Base-by-base conservation (phyloP, 352 stramenopile species). In the Globisporangium cylindrosporum region DNA sequence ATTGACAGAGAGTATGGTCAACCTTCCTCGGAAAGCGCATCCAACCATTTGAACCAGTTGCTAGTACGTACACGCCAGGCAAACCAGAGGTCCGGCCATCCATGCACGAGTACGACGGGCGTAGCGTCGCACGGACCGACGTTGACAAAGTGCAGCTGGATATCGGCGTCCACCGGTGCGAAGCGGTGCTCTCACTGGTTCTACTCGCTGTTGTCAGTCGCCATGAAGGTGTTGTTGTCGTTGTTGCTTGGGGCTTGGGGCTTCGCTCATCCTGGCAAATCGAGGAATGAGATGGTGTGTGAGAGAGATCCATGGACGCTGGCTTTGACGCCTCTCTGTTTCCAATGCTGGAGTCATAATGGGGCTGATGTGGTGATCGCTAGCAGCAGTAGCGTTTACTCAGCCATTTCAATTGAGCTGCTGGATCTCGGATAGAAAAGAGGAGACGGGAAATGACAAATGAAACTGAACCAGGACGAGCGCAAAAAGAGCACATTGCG, bases 51-150 rank as follows among this genome's bases (percentile, higher is more conserved):
- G 34, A 41, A 22, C 4, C 9, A 27, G 36, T 41, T 32, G 64
- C 78, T 12, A 41, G 34, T 41, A 48, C 69, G 53, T 74, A 83
- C 80, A 32, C 79, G 73, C 80, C 82, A 89, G 34, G 72, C 81
- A 41, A 86, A 88, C 75, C 77, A 85, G 3, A 89, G 62, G 29
- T 91, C 82, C 18, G 80, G 82, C 71, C 78, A 89, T 18, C 80
- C 82, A 25, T 91, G 82, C 58, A 87, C 38, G 55, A 91, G 78
- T 62, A 91, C 79, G 29, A 89, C 55, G 7, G 79, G 75, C 51
- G 74, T 70, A 6, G 56, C 77, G 72, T 89, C 77, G 15, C 69
- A 66, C 3, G 73, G 76, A 14, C 79, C 78, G 24, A 76, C 77
- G 6, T 88, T 78, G 54, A 76, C 59, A 43, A 71, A 81, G n/a